These are phyloP conservation scores for Pestalotiopsis sp. DNA, from an alignment of 2,329 filamentous ascomycete species.

Conservation along the genomic window DNA sequence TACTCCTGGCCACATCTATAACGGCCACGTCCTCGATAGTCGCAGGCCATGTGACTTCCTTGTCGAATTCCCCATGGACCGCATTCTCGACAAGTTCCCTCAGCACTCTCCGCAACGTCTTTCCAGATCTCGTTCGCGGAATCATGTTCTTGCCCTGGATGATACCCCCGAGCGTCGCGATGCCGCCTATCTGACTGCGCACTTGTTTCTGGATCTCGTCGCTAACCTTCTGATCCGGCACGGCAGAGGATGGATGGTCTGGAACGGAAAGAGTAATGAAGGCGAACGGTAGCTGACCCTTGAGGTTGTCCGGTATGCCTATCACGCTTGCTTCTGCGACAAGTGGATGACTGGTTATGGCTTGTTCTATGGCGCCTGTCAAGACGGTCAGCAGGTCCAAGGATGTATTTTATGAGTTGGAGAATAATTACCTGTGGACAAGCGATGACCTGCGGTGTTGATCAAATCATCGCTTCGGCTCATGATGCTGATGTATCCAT, in stretches of 20 bases:
- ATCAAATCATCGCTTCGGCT: constrained; percentile 81
- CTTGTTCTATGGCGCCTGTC: constrained; percentile 84
- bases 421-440: constrained; percentile 70
- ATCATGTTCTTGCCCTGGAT: constrained; percentile 87
- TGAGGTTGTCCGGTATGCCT: constrained; percentile 81
- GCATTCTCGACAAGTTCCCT: constrained; percentile 85
- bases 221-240: constrained; percentile 47
- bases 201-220: constrained; percentile 74
- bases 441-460: constrained; percentile 91
- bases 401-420: not conserved
- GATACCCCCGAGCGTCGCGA: constrained; percentile 83
- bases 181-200: constrained; percentile 81
- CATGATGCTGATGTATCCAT: constrained; percentile 70
- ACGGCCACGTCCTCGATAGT: constrained; percentile 83
- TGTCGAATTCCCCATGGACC: constrained; percentile 72
- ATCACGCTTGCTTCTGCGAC: constrained; percentile 88
- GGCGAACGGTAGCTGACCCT: constrained; percentile 90
- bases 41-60: constrained; percentile 73
- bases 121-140: constrained; percentile 89
- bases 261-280: constrained; percentile 66
- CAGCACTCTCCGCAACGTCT: constrained; percentile 82
- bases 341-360: constrained; percentile 76
- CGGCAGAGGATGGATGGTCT: constrained; percentile 52
- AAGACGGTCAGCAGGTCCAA: constrained; percentile 13
- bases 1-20: constrained; percentile 72